Base-by-base conservation (phyloP, 1,284 basidiomycete genomes). In the Ustilago lituana region DNA sequence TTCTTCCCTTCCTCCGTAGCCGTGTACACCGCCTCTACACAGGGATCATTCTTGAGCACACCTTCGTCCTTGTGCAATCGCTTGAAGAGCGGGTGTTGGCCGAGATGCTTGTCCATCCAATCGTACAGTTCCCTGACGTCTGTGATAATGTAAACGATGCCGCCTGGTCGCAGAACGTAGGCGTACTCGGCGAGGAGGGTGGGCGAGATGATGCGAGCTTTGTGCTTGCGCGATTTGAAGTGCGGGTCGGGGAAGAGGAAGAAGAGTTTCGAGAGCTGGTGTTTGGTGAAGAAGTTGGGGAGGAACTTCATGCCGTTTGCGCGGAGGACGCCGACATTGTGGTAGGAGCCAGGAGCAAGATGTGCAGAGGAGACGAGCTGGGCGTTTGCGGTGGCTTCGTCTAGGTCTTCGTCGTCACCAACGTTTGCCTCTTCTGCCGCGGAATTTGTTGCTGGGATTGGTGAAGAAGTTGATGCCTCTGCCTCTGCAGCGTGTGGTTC, bases 291-390 rank as follows among this genome's bases (percentile, higher is more conserved):
- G 84, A 94, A 98, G 84, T 98, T 98, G 12, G 94, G 92, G 68
- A 98, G 87, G 83, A 98, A 98, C 85, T 98, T 98, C 95, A 98
- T 98, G 40, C 92, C 90, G 83, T 99, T 99, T 10, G 92, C 93
- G 47, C 95, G 90, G 65, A 97, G 90, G 67, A 98, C 89, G 45
- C 93, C 93, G 52, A 98, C 88, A 82, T 98, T 99, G 79, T 95
- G 88, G 83, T 91, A 97, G 11, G 74, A 80, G 67, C 51, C 88
- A 83, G 35, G 85, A 84, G 11, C 86, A 14, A 58, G 49, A 22
- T 60, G 52, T 10, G 67, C 67, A 0, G 55, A 44, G 0, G 44
- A 50, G 19, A 70, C 58, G 17, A 70, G 58, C 12, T 44, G 36
- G 0, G 67, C 67, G 31, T 70, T 70, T 11, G 38, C 26, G 0